Conservation (phyloP, 78 protist genomes). For the Pigoraptor vietnamica region DNA sequence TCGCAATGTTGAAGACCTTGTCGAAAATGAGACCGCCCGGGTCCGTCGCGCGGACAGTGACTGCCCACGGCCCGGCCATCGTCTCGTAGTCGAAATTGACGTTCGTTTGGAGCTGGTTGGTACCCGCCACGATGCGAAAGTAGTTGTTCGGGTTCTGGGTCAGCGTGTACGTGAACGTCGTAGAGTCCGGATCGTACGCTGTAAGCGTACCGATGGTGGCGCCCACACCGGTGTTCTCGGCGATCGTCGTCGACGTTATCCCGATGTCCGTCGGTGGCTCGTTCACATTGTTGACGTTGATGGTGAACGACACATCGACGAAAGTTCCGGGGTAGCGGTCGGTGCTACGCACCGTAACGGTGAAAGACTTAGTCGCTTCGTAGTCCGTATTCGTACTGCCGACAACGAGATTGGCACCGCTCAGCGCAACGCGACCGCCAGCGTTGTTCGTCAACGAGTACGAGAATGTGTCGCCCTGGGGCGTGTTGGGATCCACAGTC, state of each 20-base stretch:
- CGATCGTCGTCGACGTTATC: neutral
- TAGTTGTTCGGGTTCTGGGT: neutral
- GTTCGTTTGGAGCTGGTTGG: neutral
- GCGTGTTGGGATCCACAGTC: neutral
- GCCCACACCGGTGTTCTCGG: neutral
- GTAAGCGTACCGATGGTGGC: neutral
- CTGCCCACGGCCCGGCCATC: neutral
- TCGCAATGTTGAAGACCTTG: neutral
- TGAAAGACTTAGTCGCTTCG: neutral
- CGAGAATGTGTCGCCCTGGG: neutral
- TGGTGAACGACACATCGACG: neutral
- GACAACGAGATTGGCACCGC: neutral
- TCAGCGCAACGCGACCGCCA: neutral
- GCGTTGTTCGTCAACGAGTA: neutral
- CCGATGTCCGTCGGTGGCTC: neutral
- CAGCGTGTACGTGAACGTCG: neutral
- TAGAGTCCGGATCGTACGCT: neutral
- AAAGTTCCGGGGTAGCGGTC: neutral
- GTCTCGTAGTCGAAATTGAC: neutral
- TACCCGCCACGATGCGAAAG: neutral
- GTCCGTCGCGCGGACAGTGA: neutral
- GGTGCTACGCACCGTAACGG: neutral
- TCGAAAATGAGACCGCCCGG: neutral
- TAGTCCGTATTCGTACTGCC: neutral
- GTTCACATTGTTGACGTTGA: neutral